A percentile compares a stretch with the other conserved stretches of the same genome.
Evolutionary conservation across 306 rosid genomes (phyloP).

Genomic region (Pyrus communis): DNA sequence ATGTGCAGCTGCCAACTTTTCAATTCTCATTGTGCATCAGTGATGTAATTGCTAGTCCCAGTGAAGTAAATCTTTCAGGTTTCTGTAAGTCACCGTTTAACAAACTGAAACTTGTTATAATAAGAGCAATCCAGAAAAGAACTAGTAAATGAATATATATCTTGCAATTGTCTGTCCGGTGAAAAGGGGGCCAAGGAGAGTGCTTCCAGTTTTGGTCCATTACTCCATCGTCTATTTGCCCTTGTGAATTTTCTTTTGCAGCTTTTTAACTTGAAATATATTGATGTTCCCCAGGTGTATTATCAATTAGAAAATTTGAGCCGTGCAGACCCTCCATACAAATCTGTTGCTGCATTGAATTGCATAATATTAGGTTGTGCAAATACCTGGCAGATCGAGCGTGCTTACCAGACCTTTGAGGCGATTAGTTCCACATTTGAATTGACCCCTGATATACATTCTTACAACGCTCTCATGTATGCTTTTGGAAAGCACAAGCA

Average conservation of each 20-base stretch:
- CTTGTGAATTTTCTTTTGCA: neutral
- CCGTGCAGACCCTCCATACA: conserved; percentile 67
- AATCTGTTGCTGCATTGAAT: conserved; percentile 83
- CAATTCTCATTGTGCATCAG: neutral
- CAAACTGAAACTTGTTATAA: neutral
- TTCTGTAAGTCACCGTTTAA: neutral
- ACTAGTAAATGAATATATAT: neutral
- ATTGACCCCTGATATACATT: conserved; percentile 80
- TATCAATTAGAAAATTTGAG: conserved; percentile 86
- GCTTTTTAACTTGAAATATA: conserved; percentile 20
- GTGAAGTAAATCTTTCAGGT: neutral
- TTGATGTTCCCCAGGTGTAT: conserved; percentile 53
- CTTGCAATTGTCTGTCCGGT: neutral
- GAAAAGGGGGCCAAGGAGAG: neutral
- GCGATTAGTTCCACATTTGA: conserved; percentile 76
- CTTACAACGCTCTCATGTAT: conserved; percentile 70
- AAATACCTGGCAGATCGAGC: conserved; percentile 92
- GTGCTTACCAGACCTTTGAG: conserved; percentile 96
- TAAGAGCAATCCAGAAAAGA: neutral
- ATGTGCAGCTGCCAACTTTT: neutral
- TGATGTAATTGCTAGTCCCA: neutral
- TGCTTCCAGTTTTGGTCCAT: neutral
- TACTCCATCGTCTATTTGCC: neutral
- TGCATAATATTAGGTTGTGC: conserved; percentile 87
- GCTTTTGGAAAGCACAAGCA: conserved; percentile 91